These are phyloP conservation scores for Cercospora sesami DNA, from an alignment of 2,329 filamentous ascomycete genomes.

Conservation along the genomic window DNA sequence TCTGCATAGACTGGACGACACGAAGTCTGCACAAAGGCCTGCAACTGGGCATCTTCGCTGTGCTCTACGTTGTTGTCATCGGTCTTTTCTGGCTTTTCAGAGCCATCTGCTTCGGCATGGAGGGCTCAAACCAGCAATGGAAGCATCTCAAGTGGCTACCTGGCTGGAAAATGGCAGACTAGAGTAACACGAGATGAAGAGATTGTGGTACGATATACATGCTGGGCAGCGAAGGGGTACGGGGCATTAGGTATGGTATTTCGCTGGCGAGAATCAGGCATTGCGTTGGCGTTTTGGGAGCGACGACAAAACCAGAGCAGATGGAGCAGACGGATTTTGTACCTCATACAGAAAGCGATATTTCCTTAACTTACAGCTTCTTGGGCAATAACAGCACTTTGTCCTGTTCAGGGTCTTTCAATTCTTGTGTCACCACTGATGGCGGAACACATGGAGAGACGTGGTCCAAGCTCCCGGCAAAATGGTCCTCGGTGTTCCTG, in stretches of 20 bases:
- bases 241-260: constrained; percentile 2
- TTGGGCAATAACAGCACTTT: background rate
- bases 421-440: background rate
- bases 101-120: constrained; percentile 95
- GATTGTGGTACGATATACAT: constrained; percentile 11
- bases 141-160: constrained; percentile 91
- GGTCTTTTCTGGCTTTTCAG: constrained; percentile 88
- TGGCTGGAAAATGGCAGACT: constrained; percentile 71
- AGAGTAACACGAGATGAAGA: background rate
- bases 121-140: constrained; percentile 79
- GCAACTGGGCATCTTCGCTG: constrained; percentile 68
- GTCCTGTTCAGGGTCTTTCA: background rate
- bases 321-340: constrained; percentile 18
- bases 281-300: constrained; percentile 20
- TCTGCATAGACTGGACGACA: constrained; percentile 81
- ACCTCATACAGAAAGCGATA: constrained; percentile 12
- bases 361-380: background rate
- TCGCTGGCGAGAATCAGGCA: constrained; percentile 13
- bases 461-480: background rate
- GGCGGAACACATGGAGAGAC: constrained; percentile 3
- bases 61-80: constrained; percentile 72
- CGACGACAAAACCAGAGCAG: constrained; percentile 16
- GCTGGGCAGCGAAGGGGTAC: constrained; percentile 5
- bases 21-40: constrained; percentile 63
- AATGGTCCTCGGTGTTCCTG: constrained; percentile 2